phyloP scores from a whole-genome alignment of 352 stramenopile genomes.

The Nothophytophthora sp. region DNA sequence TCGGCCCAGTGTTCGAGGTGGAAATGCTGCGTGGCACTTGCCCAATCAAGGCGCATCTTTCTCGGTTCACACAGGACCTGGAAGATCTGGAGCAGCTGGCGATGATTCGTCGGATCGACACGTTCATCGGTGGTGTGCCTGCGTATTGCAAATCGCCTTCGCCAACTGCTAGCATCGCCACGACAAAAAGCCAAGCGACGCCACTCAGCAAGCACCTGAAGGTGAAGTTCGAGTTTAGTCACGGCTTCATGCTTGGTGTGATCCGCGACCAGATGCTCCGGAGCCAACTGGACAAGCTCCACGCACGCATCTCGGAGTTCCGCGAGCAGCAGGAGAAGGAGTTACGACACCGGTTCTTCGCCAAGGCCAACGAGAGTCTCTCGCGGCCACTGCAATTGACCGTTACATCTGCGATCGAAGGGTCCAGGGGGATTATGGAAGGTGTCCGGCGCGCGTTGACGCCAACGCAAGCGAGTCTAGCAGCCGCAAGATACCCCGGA shows the following conservation, averaged over 20 bases:
- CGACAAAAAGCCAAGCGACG: constrained; percentile 18
- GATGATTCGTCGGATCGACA: constrained; percentile 82
- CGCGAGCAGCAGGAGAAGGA: constrained; percentile 79
- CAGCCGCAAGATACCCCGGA: constrained; percentile 16
- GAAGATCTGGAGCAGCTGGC: constrained; percentile 71
- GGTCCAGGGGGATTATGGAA: constrained; percentile 10
- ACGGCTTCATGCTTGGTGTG: constrained; percentile 87
- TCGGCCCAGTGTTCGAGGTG: constrained; percentile 76
- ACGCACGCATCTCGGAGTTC: constrained; percentile 63
- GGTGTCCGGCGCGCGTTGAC: constrained; percentile 31
- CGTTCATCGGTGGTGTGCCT: constrained; percentile 70
- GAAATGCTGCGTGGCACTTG: constrained; percentile 67
- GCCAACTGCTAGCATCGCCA: constrained; percentile 1
- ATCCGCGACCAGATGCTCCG: constrained; percentile 83
- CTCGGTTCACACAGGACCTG: constrained; percentile 64
- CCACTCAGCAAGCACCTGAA: constrained; percentile 43
- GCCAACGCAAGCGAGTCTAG: constrained; percentile 25
- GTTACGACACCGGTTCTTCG: constrained; percentile 74
- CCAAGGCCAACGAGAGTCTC: constrained; percentile 68
- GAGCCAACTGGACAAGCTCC: constrained; percentile 83
- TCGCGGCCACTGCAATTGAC: constrained; percentile 37
- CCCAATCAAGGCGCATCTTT: constrained; percentile 73
- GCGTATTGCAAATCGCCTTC: constrained; percentile 20
- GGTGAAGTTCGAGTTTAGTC: constrained; percentile 84
- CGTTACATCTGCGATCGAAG: constrained; percentile 9